Evolutionary conservation across 371 early-diverging fungal species (phyloP), one percentile per base, ranked within the genome.

Genomic region (Mycotypha africana): DNA sequence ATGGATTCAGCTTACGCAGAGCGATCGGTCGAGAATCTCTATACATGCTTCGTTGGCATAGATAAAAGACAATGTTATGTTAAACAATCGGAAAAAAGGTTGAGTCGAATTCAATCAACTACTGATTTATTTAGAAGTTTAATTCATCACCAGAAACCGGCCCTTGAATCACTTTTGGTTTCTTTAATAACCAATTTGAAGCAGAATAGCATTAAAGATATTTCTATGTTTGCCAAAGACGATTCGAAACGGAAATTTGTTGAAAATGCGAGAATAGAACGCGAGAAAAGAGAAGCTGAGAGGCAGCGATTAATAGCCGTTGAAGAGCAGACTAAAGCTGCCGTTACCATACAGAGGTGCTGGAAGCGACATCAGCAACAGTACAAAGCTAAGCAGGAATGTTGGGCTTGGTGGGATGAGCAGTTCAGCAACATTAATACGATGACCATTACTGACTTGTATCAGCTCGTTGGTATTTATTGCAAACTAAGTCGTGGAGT

Each of bases 1-100:
- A 73, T 14, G 65, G 65, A 52, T 65, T 58, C 28, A 73, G 44
- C 47, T 62, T 69, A 28, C 67, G 58, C 17, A 73, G 53, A 21
- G 67, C 74, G 37, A 73, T 73, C 7, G 74, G 56, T 33, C 74
- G 53, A 28, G 48, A 33, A 17, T 53, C 53, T 44, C 53, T 34
- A 48, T 49, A 58, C 58, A 58, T 58, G n/a, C n/a, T n/a, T n/a
- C n/a, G n/a, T n/a, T n/a, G n/a, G n/a, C n/a, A n/a, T n/a, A n/a
- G n/a, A n/a, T n/a, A n/a, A n/a, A n/a, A n/a, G n/a, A n/a, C n/a
- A n/a, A n/a, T n/a, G n/a, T n/a, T n/a, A n/a, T n/a, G n/a, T n/a
- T n/a, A n/a, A n/a, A n/a, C n/a, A n/a, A n/a, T n/a, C n/a, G n/a
- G n/a, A n/a, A n/a, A n/a, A n/a, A n/a, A n/a, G n/a, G n/a, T n/a